Base-by-base conservation (phyloP, 2,329 filamentous ascomycete genomes). In the Colletotrichum simmondsii region DNA sequence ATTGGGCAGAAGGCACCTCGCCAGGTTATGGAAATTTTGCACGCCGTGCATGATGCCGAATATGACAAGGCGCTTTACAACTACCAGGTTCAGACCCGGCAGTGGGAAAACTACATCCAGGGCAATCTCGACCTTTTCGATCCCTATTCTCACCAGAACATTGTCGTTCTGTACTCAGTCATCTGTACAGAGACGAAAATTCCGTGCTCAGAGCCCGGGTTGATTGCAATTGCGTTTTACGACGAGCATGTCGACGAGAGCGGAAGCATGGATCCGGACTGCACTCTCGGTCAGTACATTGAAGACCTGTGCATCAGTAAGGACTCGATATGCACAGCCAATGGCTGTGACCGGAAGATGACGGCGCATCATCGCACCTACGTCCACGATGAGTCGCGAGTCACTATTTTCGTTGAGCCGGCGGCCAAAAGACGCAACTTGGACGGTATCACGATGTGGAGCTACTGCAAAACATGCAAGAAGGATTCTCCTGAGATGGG, bases 61-160 rank as follows among this genome's bases (percentile, higher is more conserved):
- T 98, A 98, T 77, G 95, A 99, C 80, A 97, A 97, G 82, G 95
- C 96, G 1, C 85, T 97, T 42, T 94, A 98, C 82, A 95, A 95
- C 77, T 99, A 98, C 80, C 91, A 95, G 80, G 98, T 95, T 0
- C 96, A 98, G 80, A 98, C 95, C 69, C 91, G 94, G 35, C 95
- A 98, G 77, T 99, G 97, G 97, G 97, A 99, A 80, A 94, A 94
- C 32, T 98, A 98, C 78, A 92, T 98, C 26, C 92, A 96, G 63
- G 95, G 94, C 16, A 97, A 97, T 76, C 86, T 93, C 37, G 93
- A 97, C 78, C 88, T 98, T 1, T 99, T 98, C 77, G 95, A 99
- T 79, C 97, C 97, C 0, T 97, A 95, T 79, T 94, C 95, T 0
- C 97, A 99, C 79, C 97, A 99, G 79, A 98, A 97, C 78, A 98